A percentile compares a stretch with the other conserved stretches of the same genome.
Conservation (phyloP, 805 yeast genomes). For the Yamadazyma phyllophila region DNA sequence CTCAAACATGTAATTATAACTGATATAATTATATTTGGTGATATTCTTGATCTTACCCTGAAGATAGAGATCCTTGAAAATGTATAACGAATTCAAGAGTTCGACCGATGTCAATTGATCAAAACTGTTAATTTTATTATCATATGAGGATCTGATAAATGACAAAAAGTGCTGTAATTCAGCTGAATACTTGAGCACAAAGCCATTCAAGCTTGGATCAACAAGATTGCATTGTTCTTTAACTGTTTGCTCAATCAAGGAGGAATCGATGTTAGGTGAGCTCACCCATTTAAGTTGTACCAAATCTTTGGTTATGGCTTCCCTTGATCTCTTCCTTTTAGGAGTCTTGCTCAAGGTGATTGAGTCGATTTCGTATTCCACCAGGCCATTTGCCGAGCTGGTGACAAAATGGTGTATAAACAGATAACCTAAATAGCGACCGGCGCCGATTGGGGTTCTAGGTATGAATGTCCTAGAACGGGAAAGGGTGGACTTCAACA, state of each 20-base stretch:
- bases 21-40: conserved; percentile 15
- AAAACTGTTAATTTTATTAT: conserved; percentile 19
- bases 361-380: conserved; percentile 24
- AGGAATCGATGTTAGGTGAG: conserved; percentile 2
- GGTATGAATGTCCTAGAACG: not conserved
- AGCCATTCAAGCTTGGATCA: conserved; percentile 13
- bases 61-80: conserved; percentile 21
- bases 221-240: conserved; percentile 4
- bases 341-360: conserved; percentile 20
- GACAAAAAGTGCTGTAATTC: conserved; percentile 21
- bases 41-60: conserved; percentile 18
- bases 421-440: not conserved
- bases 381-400: conserved; percentile 7
- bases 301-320: not conserved
- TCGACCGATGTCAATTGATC: conserved; percentile 25
- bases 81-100: conserved; percentile 24
- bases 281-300: not conserved
- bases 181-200: conserved; percentile 17
- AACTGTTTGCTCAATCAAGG: conserved; percentile 8
- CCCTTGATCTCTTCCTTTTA: not conserved
- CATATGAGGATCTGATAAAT: conserved; percentile 22
- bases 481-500: not conserved
- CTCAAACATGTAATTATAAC: conserved; percentile 22
- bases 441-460: not conserved
- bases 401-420: conserved; percentile 8